Evolutionary conservation across 2,329 filamentous ascomycete genomes (phyloP), one percentile per base, ranked within the genome.

Genomic region (Saccharata proteae): DNA sequence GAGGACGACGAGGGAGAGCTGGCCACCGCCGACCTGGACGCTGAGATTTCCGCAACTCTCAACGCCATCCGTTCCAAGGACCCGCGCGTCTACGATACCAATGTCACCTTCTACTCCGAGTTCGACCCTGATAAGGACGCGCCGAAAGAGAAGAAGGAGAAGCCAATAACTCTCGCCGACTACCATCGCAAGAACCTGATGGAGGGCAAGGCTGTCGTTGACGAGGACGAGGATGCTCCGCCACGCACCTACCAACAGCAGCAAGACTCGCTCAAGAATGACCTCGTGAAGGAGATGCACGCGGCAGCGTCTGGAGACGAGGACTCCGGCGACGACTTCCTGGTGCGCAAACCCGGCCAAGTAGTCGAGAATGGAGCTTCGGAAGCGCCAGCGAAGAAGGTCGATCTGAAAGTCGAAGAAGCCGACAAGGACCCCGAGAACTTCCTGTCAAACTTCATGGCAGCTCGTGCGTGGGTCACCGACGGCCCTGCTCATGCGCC

Each of bases 361-460:
- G 38, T 43, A 3, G 7, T 7, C 19, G n/a, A 21, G 7, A 28
- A 27, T 12, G 26, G 25, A 16, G 26, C 16, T 3, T 15, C 19
- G 12, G 22, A 24, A 8, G 47, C 46, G 40, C 49, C 36, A 39
- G 50, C 44, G 26, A 52, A 49, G 30, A 52, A 49, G 36, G 56
- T 68, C 35, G 65, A 67, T 40, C 53, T 67, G 29, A 65, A 82
- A 34, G 63, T 93, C 25, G 66, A 74, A 28, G 70, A 72, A 36
- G 85, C 90, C 21, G 81, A 93, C 47, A 80, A 83, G 53, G 77
- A 98, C 50, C 90, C 88, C 0, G 88, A 96, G 49, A 79, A 72
- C 1, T 98, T 84, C 53, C 63, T 98, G n/a, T 88, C 83, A 33
- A 93, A 94, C 55, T 98, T 93, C 60, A 74, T 98, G 71, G 72